Conservation (phyloP, 2,329 filamentous ascomycete species). For the Ilyonectria robusta region DNA sequence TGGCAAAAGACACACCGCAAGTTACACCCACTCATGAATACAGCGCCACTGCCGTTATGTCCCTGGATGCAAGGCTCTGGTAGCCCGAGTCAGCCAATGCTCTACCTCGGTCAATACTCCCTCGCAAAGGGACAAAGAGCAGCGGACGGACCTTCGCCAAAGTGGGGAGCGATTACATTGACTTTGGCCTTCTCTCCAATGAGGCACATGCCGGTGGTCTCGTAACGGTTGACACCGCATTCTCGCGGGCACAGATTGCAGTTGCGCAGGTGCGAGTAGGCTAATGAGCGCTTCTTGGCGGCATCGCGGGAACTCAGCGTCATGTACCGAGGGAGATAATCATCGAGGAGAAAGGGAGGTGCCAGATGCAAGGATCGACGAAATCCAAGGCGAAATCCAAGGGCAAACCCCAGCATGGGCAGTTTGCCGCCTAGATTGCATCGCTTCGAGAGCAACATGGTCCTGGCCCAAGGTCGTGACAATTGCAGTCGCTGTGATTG, state of each 20-base stretch:
- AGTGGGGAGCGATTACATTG: slow-evolving; percentile 88
- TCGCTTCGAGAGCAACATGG: slow-evolving; percentile 32
- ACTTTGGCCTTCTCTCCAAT: slow-evolving; percentile 84
- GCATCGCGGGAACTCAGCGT: slow-evolving; percentile 77
- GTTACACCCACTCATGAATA: slow-evolving; percentile 86
- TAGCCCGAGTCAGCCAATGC: slow-evolving; percentile 6
- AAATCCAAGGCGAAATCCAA: slow-evolving; percentile 9
- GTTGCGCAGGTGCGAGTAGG: slow-evolving; percentile 81
- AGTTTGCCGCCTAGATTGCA: slow-evolving; percentile 11
- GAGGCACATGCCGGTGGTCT: slow-evolving; percentile 83
- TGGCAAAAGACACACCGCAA: slow-evolving; percentile 84
- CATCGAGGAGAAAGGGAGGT: slow-evolving; percentile 78
- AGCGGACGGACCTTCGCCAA: slow-evolving; percentile 75
- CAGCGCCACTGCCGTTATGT: slow-evolving; percentile 82
- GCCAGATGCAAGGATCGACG: slow-evolving; percentile 64
- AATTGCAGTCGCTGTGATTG: slow-evolving; percentile 43
- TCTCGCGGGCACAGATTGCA: slow-evolving; percentile 86
- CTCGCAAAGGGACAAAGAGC: slow-evolving; percentile 31
- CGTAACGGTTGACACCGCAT: slow-evolving; percentile 86
- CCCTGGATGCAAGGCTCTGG: slow-evolving; percentile 85
- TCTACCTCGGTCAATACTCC: slow-evolving; percentile 1
- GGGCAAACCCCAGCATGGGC: background rate
- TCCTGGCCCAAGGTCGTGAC: slow-evolving; percentile 36
- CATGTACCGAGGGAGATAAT: slow-evolving; percentile 81
- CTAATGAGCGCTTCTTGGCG: slow-evolving; percentile 79